Conservation (phyloP, 176 grass and related monocot genomes). For the Musa beccarii region DNA sequence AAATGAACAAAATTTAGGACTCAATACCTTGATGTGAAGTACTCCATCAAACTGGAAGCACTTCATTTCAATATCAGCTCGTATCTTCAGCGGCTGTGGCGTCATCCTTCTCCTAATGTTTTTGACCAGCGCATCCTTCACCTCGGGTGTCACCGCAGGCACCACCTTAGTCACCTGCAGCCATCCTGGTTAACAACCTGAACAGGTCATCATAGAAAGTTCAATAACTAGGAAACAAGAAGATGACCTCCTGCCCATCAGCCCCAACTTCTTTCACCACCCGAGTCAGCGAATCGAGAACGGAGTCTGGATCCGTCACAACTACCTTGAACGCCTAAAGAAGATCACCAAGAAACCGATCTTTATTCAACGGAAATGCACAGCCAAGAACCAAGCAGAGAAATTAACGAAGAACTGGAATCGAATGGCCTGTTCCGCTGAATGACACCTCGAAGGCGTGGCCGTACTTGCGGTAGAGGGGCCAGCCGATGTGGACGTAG, state of each 20-base stretch:
- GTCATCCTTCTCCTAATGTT: constrained; percentile 92
- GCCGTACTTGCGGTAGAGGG: constrained; percentile 80
- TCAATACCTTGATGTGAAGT: constrained; percentile 62
- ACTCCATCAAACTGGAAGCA: constrained; percentile 92
- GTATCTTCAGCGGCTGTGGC: constrained; percentile 84
- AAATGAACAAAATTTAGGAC: constrained; percentile 19
- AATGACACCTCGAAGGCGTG: constrained; percentile 64
- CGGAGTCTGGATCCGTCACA: constrained; percentile 48
- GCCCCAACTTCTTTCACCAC: constrained; percentile 50
- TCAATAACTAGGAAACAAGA: background rate
- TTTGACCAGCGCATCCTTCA: constrained; percentile 74
- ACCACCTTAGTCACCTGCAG: constrained; percentile 67
- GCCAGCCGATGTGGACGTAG: constrained; percentile 69
- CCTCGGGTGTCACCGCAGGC: constrained; percentile 57
- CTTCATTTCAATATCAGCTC: constrained; percentile 83
- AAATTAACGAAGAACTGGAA: no score
- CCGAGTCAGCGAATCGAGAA: constrained; percentile 43
- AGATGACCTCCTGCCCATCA: constrained; percentile 51
- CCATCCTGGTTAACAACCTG: background rate
- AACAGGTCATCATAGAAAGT: background rate
- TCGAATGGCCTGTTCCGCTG: no score
- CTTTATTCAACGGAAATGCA: background rate
- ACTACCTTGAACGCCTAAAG: constrained; percentile 63
- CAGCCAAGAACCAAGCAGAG: background rate
- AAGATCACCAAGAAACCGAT: background rate